Evolutionary conservation across 495 filamentous ascomycete genomes (phyloP).

Genomic region (Xylaria palmicola): DNA sequence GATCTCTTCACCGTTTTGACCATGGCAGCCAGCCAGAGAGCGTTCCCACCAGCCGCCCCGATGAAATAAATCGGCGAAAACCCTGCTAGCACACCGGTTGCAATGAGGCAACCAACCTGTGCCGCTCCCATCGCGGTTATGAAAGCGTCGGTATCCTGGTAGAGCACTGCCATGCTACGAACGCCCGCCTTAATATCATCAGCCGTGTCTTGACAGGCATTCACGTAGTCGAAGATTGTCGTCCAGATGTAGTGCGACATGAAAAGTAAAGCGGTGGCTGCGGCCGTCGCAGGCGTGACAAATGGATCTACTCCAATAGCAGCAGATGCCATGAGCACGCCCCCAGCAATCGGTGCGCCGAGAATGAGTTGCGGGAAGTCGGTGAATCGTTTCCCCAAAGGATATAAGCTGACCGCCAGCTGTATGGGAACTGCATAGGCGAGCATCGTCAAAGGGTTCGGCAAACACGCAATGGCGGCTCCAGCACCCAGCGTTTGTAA

Average conservation of each 20-base stretch:
- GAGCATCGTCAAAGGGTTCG: too few species aligned
- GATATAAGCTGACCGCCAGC: too few species aligned
- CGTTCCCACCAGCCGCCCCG: constrained; percentile 2
- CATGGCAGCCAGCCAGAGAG: constrained; percentile 10
- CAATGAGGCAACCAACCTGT: constrained; percentile 1
- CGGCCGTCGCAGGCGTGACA: constrained; percentile 13
- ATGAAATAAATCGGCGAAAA: constrained; percentile 8
- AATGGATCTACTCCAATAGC: constrained; percentile 4
- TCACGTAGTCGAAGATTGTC: constrained; percentile 33
- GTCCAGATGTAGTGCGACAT: constrained; percentile 24
- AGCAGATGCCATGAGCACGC: constrained; percentile 15
- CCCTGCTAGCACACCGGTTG: constrained; percentile 6
- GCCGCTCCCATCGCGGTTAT: neutral
- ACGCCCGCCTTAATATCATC: constrained; percentile 32
- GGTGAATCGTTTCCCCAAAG: too few species aligned
- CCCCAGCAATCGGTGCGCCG: constrained; percentile 18
- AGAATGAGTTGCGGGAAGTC: constrained; percentile 26
- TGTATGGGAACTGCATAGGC: too few species aligned
- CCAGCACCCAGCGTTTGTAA: too few species aligned
- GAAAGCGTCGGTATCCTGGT: constrained; percentile 15
- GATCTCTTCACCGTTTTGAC: constrained; percentile 7
- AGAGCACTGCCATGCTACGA: constrained; percentile 36
- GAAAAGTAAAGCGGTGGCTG: constrained; percentile 11
- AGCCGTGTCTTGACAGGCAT: constrained; percentile 31
- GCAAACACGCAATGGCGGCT: too few species aligned